Base-by-base conservation (phyloP, 495 filamentous ascomycete genomes). In the Penicillium coprophilum region DNA sequence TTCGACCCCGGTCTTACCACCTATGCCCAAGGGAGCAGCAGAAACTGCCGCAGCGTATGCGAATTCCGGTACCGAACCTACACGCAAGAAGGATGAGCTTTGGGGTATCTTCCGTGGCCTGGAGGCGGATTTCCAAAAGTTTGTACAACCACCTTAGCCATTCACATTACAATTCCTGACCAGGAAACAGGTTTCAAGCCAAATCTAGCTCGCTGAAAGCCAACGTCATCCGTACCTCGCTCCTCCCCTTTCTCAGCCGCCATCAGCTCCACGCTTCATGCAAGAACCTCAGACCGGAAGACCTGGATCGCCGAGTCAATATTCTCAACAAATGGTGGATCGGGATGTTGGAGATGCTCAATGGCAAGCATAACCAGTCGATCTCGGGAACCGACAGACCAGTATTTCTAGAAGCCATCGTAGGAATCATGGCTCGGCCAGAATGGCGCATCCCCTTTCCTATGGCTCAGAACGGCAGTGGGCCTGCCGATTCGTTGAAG, bases 311-410 rank as follows among this genome's bases (percentile, higher is more conserved):
- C 34, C 80, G 94, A 53, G 82, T 89, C 5, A 85, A 85, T 36
- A 88, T 95, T 34, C 76, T 97, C 40, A 91, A 96, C 64, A 94
- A 91, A 66, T 98, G 94, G 94, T 98, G 94, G 94, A 90, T 82
- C 36, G 92, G 87, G 8, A 79, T 98, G 44, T 72, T 97, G 41
- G 91, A 92, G 54, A 85, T 96, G 78, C 80, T 97, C 41, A 86
- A 92, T 64, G 87, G 86, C 60, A 84, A 80, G 58, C 77, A 88
- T 60, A 85, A 86, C 57, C 81, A 87, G 62, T 84, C 84, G 7
- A 83, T 95, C 38, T 83, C 90, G 45, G 85, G 86, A 19, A 86
- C 88, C 41, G 86, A 96, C 73, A 77, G 93, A 48, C 92, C 92
- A 2, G 82, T 85, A 0, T 84, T 96, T 46, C 79, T 97, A 21